Evolutionary conservation across 306 rosid species (phyloP).

Genomic region (Alnus glutinosa): DNA sequence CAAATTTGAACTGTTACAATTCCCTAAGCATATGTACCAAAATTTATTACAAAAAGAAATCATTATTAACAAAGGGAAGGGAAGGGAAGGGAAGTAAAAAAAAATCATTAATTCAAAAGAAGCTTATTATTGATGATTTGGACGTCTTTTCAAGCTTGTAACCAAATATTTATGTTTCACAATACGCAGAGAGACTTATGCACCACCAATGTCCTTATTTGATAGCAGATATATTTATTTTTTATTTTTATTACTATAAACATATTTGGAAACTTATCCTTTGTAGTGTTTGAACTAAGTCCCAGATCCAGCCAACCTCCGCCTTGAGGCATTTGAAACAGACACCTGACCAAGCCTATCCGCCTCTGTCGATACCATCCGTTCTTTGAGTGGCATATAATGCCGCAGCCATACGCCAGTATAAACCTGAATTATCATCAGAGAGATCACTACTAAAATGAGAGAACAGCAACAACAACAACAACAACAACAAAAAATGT

Average conservation of each 20-base stretch:
- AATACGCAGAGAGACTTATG: too few relatives aligned
- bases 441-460: conserved; percentile 7
- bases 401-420: conserved; percentile 80
- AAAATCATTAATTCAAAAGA: too few relatives aligned
- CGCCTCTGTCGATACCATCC: conserved; percentile 41
- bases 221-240: too few relatives aligned
- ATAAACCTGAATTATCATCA: conserved; percentile 58
- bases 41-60: too few relatives aligned
- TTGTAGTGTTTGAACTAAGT: conserved; percentile 29
- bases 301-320: conserved; percentile 74
- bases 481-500: not conserved
- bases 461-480: not conserved
- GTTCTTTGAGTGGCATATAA: conserved; percentile 53
- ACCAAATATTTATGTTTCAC: too few relatives aligned
- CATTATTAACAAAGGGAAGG: too few relatives aligned
- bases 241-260: not conserved
- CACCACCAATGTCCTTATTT: too few relatives aligned
- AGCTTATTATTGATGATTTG: too few relatives aligned
- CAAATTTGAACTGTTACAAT: too few relatives aligned
- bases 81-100: too few relatives aligned
- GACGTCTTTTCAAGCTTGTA: too few relatives aligned
- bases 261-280: conserved; percentile 4
- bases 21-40: too few relatives aligned
- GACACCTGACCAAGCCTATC: conserved; percentile 75
- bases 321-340: conserved; percentile 75